Evolutionary conservation across 1,284 basidiomycete species (phyloP), one percentile per base, ranked within the genome.

Genomic region (Sporisorium reilianum): DNA sequence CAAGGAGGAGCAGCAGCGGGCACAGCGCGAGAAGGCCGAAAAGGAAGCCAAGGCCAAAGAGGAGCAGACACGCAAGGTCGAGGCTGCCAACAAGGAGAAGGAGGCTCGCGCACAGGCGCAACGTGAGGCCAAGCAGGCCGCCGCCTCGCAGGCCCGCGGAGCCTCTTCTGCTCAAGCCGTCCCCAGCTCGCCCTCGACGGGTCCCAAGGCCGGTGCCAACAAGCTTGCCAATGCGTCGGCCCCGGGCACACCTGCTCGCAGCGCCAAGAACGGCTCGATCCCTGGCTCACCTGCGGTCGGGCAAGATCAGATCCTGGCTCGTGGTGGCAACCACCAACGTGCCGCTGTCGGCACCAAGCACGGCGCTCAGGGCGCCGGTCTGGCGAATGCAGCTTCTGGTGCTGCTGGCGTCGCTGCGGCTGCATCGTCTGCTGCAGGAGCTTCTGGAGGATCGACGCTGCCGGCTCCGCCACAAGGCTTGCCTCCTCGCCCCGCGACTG

Each of bases 71-170:
- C 65, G 62, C 56, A 71, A 78, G 55, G 64, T 63, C 30, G 72
- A 76, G 45, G 57, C 68, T 42, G 56, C 52, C 32, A 60, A 51
- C 50, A 64, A 71, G 64, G 71, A 77, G 70, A 78, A 65, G 55
- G 82, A 66, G 72, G 83, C 50, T 64, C 83, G 60, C 45, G 78
- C 64, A 72, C 84, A 65, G 75, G 74, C 45, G 54, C 80, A 88
- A 87, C 67, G 91, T 91, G 75, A 72, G 82, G 85, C 55, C 85
- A 86, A 78, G 86, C 85, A 61, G 85, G 59, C 61, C 18, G 56
- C 60, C 25, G 54, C 54, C 23, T 55, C 69, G 25, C 50, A 59
- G 28, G 23, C 60, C 34, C 69, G 55, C 14, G 53, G 50, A 28
- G 16, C 64, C 2, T 34, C 59, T 18, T 42, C 50, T 9, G 63